phyloP scores from a whole-genome alignment of 129 eudicot genomes.

The Lonicera japonica region DNA sequence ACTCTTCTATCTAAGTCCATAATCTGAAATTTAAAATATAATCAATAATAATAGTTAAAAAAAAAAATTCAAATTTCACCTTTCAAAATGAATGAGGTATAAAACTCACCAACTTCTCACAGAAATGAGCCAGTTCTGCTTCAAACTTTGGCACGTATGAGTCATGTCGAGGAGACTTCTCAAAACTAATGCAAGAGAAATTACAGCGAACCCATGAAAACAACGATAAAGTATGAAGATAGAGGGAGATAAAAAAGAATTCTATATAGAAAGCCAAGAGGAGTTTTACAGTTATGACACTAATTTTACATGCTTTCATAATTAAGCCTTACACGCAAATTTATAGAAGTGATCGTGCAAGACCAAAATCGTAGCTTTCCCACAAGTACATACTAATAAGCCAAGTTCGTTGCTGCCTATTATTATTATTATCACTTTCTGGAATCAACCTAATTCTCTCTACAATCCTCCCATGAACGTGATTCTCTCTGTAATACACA shows the following conservation, averaged over 20 bases:
- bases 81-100: neutral
- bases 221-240: neutral
- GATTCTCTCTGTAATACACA: too few relatives aligned
- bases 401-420: too few relatives aligned
- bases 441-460: too few relatives aligned
- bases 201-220: neutral
- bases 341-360: too few relatives aligned
- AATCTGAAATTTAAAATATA: conserved; percentile 34
- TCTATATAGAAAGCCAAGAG: neutral
- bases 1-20: conserved; percentile 86
- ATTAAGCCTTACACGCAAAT: too few relatives aligned
- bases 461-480: too few relatives aligned
- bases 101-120: conserved; percentile 81
- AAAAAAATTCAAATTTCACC: neutral
- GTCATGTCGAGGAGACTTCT: conserved; percentile 89
- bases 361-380: too few relatives aligned
- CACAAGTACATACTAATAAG: too few relatives aligned
- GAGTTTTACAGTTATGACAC: too few relatives aligned
- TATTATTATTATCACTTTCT: too few relatives aligned
- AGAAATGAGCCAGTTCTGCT: conserved; percentile 93
- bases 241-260: neutral
- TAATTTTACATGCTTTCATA: too few relatives aligned
- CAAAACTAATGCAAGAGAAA: conserved; percentile 50
- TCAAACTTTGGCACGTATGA: conserved; percentile 87
- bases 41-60: conserved; percentile 2